Evolutionary conservation across 1,284 basidiomycete genomes (phyloP), one percentile per base, ranked within the genome.

Genomic region (Fomitiporia mediterranea): DNA sequence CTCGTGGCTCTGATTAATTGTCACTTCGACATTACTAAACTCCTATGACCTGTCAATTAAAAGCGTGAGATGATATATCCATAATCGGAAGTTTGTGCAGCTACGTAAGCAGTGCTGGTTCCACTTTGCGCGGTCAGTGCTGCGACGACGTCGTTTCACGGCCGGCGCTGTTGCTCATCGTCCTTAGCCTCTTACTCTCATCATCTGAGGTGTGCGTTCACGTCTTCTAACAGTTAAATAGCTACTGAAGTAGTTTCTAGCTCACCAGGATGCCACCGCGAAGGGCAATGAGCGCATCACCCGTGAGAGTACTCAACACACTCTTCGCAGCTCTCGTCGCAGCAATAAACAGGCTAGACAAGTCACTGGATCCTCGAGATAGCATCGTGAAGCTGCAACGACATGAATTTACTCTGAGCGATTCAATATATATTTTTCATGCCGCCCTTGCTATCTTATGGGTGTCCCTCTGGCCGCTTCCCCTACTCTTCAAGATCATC

Each of bases 401-500:
- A 28, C 82, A 91, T 68, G 69, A 75, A 44, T 91, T 85, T 68
- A 79, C 78, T 1, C 64, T 75, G 38, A 72, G 76, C 21, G 88
- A 91, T 69, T 72, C 73, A 49, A 69, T 87, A 51, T 84, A 88
- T 68, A 59, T 85, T 48, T 77, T 90, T 64, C 83, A 89, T 61
- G 67, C 89, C 56, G 63, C 77, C 44, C 75, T 84, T 50, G 87
- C 90, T 38, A 62, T 77, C 11, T 89, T 94, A 69, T 91, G 86
- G 78, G 73, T 98, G 58, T 76, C 73, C 53, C 76, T 96, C 61
- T 94, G 97, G 88, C 72, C 74, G 0, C 89, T 90, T 0, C 74
- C 76, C 4, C 84, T 89, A 65, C 82, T 89, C 4, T 70, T 83
- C 66, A 97, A 96, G 70, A 78, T 98, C 42, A 62, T 79, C 57